These are phyloP conservation scores for Monosporascus ibericus DNA, from an alignment of 2,329 filamentous ascomycete species.

Conservation along the genomic window DNA sequence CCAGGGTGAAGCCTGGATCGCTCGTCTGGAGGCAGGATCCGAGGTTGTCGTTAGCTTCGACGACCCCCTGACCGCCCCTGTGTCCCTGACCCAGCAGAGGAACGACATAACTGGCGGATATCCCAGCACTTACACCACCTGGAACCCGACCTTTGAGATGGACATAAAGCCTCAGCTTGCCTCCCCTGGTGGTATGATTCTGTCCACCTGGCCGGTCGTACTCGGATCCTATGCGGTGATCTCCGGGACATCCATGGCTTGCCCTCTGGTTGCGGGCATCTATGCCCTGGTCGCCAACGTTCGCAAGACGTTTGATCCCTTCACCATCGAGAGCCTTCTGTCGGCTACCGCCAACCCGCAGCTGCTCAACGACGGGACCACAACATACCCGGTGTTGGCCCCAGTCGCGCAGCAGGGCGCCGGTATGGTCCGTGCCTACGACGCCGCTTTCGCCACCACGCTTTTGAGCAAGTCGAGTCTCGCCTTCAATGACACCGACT, in stretches of 20 bases:
- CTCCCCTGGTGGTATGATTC: slow-evolving; percentile 50
- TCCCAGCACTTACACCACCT: slow-evolving; percentile 47
- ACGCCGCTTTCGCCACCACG: slow-evolving; percentile 49
- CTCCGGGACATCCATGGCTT: slow-evolving; percentile 58
- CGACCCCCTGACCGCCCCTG: slow-evolving; percentile 30
- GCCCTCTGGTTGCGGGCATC: slow-evolving; percentile 48
- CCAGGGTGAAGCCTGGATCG: slow-evolving; percentile 38
- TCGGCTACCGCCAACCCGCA: slow-evolving; percentile 43
- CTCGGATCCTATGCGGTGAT: slow-evolving; percentile 42
- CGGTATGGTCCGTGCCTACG: slow-evolving; percentile 54
- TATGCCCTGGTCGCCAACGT: slow-evolving; percentile 47
- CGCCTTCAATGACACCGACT: slow-evolving; percentile 58
- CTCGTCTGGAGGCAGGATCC: slow-evolving; percentile 35
- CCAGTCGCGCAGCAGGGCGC: slow-evolving; percentile 56
- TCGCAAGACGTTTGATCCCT: slow-evolving; percentile 45
- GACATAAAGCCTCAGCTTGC: slow-evolving; percentile 50
- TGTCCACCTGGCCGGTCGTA: slow-evolving; percentile 49
- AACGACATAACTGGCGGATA: slow-evolving; percentile 45
- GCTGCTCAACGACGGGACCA: slow-evolving; percentile 39
- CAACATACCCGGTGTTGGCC: slow-evolving; percentile 34
- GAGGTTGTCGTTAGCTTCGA: slow-evolving; percentile 39
- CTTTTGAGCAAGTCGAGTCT: slow-evolving; percentile 50
- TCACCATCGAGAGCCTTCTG: slow-evolving; percentile 41
- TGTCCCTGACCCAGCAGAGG: slow-evolving; percentile 25
- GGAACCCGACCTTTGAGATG: slow-evolving; percentile 57